Percentiles rank a stretch among this genome's conserved stretches.
These are phyloP conservation scores for Rhizophagus clarus DNA, from an alignment of 192 early-diverging fungal species.

Conservation along the genomic window DNA sequence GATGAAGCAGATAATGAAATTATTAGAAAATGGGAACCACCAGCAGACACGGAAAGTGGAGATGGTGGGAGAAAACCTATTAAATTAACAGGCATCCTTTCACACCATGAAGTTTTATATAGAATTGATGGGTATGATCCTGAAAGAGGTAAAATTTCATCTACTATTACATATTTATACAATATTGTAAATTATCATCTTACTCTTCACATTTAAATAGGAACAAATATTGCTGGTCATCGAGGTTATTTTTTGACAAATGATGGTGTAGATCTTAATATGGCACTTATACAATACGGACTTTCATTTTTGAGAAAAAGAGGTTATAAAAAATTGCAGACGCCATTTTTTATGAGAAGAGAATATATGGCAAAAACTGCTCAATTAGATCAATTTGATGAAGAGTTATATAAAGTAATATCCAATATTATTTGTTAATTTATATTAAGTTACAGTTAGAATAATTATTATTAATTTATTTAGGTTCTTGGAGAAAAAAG, in stretches of 20 bases:
- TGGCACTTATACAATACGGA: constrained; percentile 96
- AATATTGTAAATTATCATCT: no score
- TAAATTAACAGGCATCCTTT: constrained; percentile 63
- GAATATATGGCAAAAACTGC: constrained; percentile 99
- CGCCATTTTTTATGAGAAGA: constrained; percentile 98
- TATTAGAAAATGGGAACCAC: constrained; percentile 24
- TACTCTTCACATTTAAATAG: neutral
- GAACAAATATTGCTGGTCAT: constrained; percentile 92
- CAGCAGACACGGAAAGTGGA: neutral
- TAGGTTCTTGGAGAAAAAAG: constrained; percentile 65
- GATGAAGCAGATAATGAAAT: constrained; percentile 65
- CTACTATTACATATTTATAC: no score
- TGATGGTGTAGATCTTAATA: constrained; percentile 93
- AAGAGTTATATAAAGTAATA: constrained; percentile 90
- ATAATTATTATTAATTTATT: constrained; percentile 18
- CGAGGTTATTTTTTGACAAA: constrained; percentile 98
- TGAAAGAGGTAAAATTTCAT: constrained; percentile 64
- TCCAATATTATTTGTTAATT: neutral
- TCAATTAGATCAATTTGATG: constrained; percentile 96
- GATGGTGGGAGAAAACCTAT: constrained; percentile 38
- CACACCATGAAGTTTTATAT: constrained; percentile 94
- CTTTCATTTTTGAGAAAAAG: constrained; percentile 83
- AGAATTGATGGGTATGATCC: constrained; percentile 88
- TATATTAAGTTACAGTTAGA: neutral
- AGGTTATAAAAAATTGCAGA: constrained; percentile 92